phyloP scores from a whole-genome alignment of 2,329 filamentous ascomycete species.

The Colletotrichum gigasporum region DNA sequence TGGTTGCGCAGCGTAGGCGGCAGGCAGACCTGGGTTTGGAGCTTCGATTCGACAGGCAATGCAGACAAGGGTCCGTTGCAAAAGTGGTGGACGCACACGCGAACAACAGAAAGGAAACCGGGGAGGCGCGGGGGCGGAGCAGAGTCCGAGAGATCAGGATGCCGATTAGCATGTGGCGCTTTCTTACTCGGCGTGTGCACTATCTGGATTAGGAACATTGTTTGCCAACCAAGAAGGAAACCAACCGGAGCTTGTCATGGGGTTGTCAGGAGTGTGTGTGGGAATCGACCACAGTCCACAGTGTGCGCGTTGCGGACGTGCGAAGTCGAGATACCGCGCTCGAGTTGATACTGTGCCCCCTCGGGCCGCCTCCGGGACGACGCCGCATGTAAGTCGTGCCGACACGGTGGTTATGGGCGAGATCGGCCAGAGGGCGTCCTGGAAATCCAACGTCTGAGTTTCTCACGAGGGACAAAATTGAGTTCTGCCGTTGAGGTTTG shows the following conservation, averaged over 20 bases:
- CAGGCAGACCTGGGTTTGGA: not conserved
- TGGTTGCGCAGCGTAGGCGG: not conserved
- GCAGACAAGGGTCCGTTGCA: constrained; percentile 3
- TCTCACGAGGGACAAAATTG: too few relatives aligned
- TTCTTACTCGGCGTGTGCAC: constrained; percentile 4
- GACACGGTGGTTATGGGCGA: not conserved
- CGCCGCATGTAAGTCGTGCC: not conserved
- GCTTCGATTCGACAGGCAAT: not conserved
- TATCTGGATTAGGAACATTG: constrained; percentile 21
- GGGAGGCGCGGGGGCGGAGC: constrained; percentile 8
- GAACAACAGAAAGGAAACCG: constrained; percentile 1
- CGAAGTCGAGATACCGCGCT: constrained; percentile 15
- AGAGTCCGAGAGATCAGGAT: not conserved
- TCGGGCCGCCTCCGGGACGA: constrained; percentile 14
- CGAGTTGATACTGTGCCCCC: constrained; percentile 29
- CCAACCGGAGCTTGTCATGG: constrained; percentile 29
- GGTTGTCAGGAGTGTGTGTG: constrained; percentile 22
- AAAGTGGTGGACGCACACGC: too few relatives aligned
- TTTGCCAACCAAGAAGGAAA: constrained; percentile 25
- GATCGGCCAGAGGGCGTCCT: not conserved
- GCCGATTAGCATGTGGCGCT: constrained; percentile 6
- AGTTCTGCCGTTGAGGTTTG: not conserved
- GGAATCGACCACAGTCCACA: constrained; percentile 23
- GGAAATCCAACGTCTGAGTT: too few relatives aligned
- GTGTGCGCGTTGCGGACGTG: constrained; percentile 30